Evolutionary conservation across 495 filamentous ascomycete species (phyloP), one percentile per base, ranked within the genome.

Genomic region (Podospora comata): DNA sequence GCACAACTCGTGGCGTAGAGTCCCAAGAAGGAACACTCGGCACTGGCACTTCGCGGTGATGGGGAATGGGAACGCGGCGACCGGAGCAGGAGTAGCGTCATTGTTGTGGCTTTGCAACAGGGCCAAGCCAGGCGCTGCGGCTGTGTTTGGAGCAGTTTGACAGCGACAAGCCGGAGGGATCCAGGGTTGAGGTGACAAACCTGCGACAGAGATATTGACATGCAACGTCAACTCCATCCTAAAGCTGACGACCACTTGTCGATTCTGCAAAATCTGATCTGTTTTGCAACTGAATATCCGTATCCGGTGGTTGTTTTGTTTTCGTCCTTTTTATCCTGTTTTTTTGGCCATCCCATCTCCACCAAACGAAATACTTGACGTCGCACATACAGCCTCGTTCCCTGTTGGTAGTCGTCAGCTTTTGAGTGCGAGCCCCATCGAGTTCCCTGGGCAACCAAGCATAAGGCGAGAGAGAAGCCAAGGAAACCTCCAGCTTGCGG

Each of bases 21-120:
- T 3, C 39, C 39, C 39, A 48, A 48, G 39, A 11, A 48, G 39
- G 39, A 48, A 16, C 39, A 32, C 39, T n/a, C 39, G 0, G 39
- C 39, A 48, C 39, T 13, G 15, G 39, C 39, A 48, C 39, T 48
- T 48, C 39, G 15, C 39, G 39, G 39, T 48, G 39, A 32, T 32
- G 4, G 30, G 30, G 30, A 32, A 5, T 7, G 4, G 3, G 30
- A 32, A 32, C 30, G 30, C 30, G 30, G 30, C 30, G 30, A 32
- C 30, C 30, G 7, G 30, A 6, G 30, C 30, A 32, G 30, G 30
- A 4, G 30, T 32, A 56, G 66, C 66, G 66, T 64, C 62, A 68
- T 68, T 28, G 20, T 30, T 68, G 66, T 64, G 66, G 66, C 66
- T 68, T 18, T 27, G 61, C 67, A 60, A 62, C 62, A 26, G 39